Evolutionary conservation across 2,329 filamentous ascomycete species (phyloP), one percentile per base, ranked within the genome.

Genomic region (Claviceps africana): DNA sequence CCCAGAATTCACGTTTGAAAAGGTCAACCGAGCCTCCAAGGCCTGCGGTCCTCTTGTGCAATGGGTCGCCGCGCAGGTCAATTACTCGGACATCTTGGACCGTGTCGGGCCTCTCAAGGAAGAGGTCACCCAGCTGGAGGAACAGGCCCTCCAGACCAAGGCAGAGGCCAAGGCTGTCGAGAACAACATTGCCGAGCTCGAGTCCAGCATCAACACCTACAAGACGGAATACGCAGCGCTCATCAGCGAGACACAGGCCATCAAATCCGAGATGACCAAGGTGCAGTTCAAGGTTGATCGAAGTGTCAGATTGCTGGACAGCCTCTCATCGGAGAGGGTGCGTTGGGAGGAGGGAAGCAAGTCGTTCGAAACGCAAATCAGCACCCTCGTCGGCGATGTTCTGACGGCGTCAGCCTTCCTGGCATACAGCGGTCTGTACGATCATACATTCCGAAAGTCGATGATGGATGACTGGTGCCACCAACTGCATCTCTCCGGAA

Each of bases 391-490:
- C 39, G 93, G 93, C 56, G 93, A 98, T 64, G 91, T 96, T 48
- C 78, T 98, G 55, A 85, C 96, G 49, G 93, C 93, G n/a, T 88
- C 94, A 5, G 94, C 91, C 9, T 97, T 97, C 77, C 76, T 98
- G 56, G 93, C 94, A 15, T 98, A 98, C 69, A 88, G 87, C 63
- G 93, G 93, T 69, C 83, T 97, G 49, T 98, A 95, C 65, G 93
- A 98, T 65, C 94, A 98, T 65, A 93, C 93, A 55, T 97, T 96
- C 80, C 84, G 93, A 64, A 96, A 96, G 71, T 83, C 85, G 9
- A 96, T 98, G 89, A 82, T 93, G 70, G 93, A 98, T 59, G 93
- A 98, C 67, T 98, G 93, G 93, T 77, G 93, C 56, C 83, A 94
- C 61, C 93, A 98, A 68, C 81, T 98, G 58, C 83, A 87, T 48